phyloP scores from a whole-genome alignment of 176 grass and related monocot species.

The Chloris gayana region DNA sequence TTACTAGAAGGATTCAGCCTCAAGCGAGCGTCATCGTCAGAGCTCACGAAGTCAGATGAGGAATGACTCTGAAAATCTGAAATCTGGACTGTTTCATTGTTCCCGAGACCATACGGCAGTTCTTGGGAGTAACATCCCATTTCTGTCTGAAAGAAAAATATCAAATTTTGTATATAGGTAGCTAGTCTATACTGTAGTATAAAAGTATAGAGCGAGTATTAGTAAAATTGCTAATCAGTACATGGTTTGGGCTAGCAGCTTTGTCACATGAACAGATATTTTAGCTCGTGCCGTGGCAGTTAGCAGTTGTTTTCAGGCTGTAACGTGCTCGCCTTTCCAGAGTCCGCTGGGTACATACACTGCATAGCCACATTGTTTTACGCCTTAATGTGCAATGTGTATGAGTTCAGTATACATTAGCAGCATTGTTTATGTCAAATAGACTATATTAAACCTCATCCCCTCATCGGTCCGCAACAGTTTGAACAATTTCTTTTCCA shows the following conservation, averaged over 20 bases:
- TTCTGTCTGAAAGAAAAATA: too few relatives aligned
- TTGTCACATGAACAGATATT: not conserved
- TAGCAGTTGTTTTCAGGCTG: conserved; percentile 31
- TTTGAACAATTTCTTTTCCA: not conserved
- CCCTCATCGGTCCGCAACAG: conserved; percentile 8
- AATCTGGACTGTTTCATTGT: not conserved
- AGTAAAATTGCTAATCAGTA: conserved; percentile 9
- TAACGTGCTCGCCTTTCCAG: conserved; percentile 18
- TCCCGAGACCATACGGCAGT: too few relatives aligned
- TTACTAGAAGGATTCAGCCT: conserved; percentile 12
- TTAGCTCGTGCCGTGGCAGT: not conserved
- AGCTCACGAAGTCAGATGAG: conserved; percentile 21
- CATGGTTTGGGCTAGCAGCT: not conserved
- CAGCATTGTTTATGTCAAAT: not conserved
- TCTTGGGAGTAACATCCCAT: not conserved
- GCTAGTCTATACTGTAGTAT: not conserved
- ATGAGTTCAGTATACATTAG: not conserved
- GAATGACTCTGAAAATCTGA: not conserved
- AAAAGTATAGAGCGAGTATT: not conserved
- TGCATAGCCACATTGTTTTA: not conserved
- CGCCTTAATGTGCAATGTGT: not conserved
- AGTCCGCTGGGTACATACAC: not conserved
- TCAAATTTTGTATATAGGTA: not conserved
- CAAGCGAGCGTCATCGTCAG: not conserved
- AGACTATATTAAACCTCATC: not conserved